phyloP scores from a whole-genome alignment of 2,329 filamentous ascomycete species.

The Colletotrichum acutatum region DNA sequence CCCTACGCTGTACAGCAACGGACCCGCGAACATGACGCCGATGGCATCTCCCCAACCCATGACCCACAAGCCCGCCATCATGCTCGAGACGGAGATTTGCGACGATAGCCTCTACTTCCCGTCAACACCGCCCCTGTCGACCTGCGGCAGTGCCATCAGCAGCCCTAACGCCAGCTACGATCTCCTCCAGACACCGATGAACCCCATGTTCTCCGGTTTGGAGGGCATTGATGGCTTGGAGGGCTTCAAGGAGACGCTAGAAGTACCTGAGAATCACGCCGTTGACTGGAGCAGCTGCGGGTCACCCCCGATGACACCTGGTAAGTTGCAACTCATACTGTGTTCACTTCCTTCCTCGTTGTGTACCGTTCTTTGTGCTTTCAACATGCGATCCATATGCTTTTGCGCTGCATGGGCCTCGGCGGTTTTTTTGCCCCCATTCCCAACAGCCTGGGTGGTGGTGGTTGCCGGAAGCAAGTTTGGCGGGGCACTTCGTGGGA shows the following conservation, averaged over 20 bases:
- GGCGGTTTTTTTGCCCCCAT: conserved; percentile 8
- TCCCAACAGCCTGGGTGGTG: conserved; percentile 3
- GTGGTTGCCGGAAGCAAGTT: conserved; percentile 1
- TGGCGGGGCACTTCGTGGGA: conserved; percentile 28
- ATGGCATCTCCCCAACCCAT: conserved; percentile 80
- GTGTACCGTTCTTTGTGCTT: background rate
- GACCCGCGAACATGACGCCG: conserved; percentile 75
- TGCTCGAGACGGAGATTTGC: conserved; percentile 80
- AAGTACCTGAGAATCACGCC: conserved; percentile 79
- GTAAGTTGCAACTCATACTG: conserved; percentile 68
- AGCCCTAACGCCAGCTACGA: conserved; percentile 81
- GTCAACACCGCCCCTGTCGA: conserved; percentile 87
- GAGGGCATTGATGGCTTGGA: conserved; percentile 67
- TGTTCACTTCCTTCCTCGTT: conserved; percentile 2
- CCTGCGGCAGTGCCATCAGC: conserved; percentile 84
- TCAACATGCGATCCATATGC: background rate
- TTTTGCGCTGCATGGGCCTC: conserved; percentile 5
- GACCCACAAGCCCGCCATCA: conserved; percentile 76
- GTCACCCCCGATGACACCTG: conserved; percentile 90
- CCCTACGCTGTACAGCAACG: conserved; percentile 65
- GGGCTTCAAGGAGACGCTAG: conserved; percentile 75
- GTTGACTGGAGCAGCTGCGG: conserved; percentile 81
- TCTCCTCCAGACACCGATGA: conserved; percentile 83
- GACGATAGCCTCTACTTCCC: conserved; percentile 79
- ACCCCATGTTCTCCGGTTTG: conserved; percentile 79